Conservation (phyloP, 2,329 filamentous ascomycete genomes). For the Penicillium corylophilum region DNA sequence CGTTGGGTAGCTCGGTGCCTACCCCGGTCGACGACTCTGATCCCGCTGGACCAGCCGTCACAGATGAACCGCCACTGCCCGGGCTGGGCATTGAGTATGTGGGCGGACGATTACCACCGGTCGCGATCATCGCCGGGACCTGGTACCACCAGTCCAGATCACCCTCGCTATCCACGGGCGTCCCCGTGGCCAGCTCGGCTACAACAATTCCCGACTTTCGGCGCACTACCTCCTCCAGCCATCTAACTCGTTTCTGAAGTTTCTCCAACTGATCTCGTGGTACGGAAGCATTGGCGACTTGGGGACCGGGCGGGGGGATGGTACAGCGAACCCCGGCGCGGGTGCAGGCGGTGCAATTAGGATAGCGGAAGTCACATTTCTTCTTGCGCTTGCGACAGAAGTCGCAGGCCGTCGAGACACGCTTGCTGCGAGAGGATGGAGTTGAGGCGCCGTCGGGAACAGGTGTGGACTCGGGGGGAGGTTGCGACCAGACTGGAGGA, state of each 20-base stretch:
- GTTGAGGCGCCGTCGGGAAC: slow-evolving; percentile 11
- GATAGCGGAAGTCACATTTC: slow-evolving; percentile 44
- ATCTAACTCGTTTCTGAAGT: slow-evolving; percentile 40
- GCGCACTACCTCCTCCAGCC: slow-evolving; percentile 39
- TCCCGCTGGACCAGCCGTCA: slow-evolving; percentile 13
- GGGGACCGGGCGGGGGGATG: slow-evolving; percentile 39
- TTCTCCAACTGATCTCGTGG: slow-evolving; percentile 42
- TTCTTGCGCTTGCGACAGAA: slow-evolving; percentile 44
- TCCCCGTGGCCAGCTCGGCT: slow-evolving; percentile 34
- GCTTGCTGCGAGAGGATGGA: slow-evolving; percentile 32
- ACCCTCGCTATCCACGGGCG: slow-evolving; percentile 32
- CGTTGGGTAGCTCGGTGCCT: slow-evolving; percentile 37
- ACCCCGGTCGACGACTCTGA: slow-evolving; percentile 24
- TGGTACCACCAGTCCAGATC: slow-evolving; percentile 41
- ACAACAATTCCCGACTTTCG: slow-evolving; percentile 36
- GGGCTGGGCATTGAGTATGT: slow-evolving; percentile 22
- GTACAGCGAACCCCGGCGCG: slow-evolving; percentile 43
- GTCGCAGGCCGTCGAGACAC: slow-evolving; percentile 42
- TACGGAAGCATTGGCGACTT: slow-evolving; percentile 38
- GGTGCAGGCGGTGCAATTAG: slow-evolving; percentile 41
- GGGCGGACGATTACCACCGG: slow-evolving; percentile 22
- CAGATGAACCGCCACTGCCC: slow-evolving; percentile 21
- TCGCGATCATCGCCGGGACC: slow-evolving; percentile 37
- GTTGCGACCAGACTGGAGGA: slow-evolving; percentile 13
- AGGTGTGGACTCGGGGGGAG: slow-evolving; percentile 2